phyloP scores from a whole-genome alignment of 192 early-diverging fungal species.

The Ambispora gerdemannii region DNA sequence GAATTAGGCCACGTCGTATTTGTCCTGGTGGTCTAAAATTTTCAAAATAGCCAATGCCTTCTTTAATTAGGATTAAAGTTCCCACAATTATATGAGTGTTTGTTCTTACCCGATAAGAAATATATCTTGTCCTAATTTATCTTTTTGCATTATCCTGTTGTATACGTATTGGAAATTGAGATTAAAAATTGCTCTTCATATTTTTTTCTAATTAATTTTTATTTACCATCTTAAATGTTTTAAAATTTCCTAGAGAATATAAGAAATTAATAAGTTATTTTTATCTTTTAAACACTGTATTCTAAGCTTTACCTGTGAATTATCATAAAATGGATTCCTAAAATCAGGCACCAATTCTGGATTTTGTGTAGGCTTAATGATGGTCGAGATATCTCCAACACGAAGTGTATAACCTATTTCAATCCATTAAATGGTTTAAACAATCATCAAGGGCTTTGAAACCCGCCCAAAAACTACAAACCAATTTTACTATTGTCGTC shows the following conservation, averaged over 20 bases:
- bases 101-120: slow-evolving; percentile 66
- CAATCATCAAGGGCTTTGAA: too few relatives aligned
- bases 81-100: too few relatives aligned
- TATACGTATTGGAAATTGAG: neutral
- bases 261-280: neutral
- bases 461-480: too few relatives aligned
- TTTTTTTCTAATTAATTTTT: neutral
- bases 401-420: too few relatives aligned
- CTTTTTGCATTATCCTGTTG: slow-evolving; percentile 91
- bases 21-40: slow-evolving; percentile 58
- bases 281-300: neutral
- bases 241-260: slow-evolving; percentile 36
- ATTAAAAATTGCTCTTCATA: neutral
- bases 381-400: slow-evolving; percentile 56
- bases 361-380: slow-evolving; percentile 40
- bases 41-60: neutral
- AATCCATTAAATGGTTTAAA: too few relatives aligned
- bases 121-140: slow-evolving; percentile 75
- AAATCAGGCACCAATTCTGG: slow-evolving; percentile 56
- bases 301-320: slow-evolving; percentile 48
- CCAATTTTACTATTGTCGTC: too few relatives aligned
- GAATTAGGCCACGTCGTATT: slow-evolving; percentile 60
- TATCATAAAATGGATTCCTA: slow-evolving; percentile 50
- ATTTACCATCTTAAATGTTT: slow-evolving; percentile 43
- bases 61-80: too few relatives aligned